Percentiles rank a stretch among this genome's conserved stretches.
These are phyloP conservation scores for Colletotrichum kahawae DNA, from an alignment of 2,329 filamentous ascomycete genomes.

Conservation along the genomic window DNA sequence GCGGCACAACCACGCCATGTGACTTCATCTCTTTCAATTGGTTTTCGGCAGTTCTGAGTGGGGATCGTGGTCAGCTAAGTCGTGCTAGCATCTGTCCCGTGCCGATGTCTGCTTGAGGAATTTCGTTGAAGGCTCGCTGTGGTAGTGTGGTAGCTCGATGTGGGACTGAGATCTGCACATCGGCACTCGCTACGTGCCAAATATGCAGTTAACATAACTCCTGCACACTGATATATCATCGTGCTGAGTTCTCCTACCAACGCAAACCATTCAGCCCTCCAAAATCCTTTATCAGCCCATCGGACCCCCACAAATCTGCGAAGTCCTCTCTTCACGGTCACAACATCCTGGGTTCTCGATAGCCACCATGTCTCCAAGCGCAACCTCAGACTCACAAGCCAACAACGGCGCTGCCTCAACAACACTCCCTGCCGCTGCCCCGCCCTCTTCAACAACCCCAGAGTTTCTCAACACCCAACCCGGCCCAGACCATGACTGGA, in stretches of 20 bases:
- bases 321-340: not conserved
- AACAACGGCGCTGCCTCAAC: not conserved
- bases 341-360: not conserved
- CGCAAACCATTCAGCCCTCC: not conserved
- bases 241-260: not conserved
- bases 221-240: not conserved
- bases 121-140: not conserved
- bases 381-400: not conserved
- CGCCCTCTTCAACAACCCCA: not conserved
- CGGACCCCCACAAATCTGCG: not conserved
- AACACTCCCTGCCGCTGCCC: not conserved
- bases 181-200: not conserved
- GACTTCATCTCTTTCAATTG: not conserved
- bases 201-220: not conserved
- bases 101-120: not conserved
- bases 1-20: not conserved
- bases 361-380: constrained; percentile 7
- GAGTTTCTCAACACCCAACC: constrained; percentile 36
- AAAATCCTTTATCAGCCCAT: not conserved
- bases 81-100: not conserved
- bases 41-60: not conserved
- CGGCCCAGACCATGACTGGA: constrained; percentile 36
- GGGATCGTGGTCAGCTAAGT: not conserved
- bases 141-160: not conserved
- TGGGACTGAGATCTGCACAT: not conserved